These are phyloP conservation scores for Antrodiella citrinella DNA, from an alignment of 768 basidiomycete genomes.

Conservation along the genomic window DNA sequence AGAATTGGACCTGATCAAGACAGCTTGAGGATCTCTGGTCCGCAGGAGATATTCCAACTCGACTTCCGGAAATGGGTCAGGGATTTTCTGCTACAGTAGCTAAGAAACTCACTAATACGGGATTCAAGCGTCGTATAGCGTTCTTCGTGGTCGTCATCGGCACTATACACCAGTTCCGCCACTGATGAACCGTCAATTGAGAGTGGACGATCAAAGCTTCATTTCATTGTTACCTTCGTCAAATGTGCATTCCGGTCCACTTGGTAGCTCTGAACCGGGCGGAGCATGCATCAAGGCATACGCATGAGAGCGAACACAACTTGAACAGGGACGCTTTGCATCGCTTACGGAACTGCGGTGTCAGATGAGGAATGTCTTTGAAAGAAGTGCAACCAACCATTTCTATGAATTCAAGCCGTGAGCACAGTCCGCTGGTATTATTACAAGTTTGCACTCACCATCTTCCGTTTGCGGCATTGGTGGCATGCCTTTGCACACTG, in stretches of 20 bases:
- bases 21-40: background rate
- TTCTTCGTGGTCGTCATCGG: background rate
- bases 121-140: background rate
- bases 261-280: slow-evolving; percentile 1
- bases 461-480: slow-evolving; percentile 12
- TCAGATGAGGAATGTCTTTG: no score
- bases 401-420: slow-evolving; percentile 6
- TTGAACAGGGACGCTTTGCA: slow-evolving; percentile 10
- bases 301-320: slow-evolving; percentile 10
- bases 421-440: background rate
- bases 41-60: background rate
- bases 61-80: background rate
- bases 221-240: slow-evolving; percentile 7
- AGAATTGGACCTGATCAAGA: background rate
- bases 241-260: slow-evolving; percentile 10
- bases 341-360: no score
- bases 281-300: slow-evolving; percentile 10
- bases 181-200: background rate
- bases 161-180: background rate
- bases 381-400: no score
- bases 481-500: slow-evolving; percentile 9
- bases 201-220: no score
- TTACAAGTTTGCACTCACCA: slow-evolving; percentile 5
- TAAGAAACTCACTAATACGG: background rate
- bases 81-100: background rate